Evolutionary conservation across 2,329 filamentous ascomycete species (phyloP), one percentile per base, ranked within the genome.

Genomic region (Aspergillus felis): DNA sequence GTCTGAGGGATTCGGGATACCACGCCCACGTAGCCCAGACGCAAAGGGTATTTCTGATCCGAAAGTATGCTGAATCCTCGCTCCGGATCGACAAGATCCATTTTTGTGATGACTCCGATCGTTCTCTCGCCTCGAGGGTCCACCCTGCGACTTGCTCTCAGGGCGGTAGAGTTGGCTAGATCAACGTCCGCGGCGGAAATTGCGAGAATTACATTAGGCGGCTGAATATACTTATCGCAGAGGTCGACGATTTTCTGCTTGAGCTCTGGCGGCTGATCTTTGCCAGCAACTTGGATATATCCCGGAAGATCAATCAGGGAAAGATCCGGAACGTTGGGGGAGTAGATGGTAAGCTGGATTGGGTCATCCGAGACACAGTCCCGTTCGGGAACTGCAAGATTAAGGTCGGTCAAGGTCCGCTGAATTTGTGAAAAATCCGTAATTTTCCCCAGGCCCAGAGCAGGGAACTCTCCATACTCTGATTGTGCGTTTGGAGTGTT

Each of bases 171-270:
- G 74, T 99, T 99, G 24, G 94, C 94, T 57, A 99, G 77, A 79
- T 99, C 94, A 20, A 99, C 94, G 75, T 99, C 94, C 25, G 94
- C 94, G 1, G 95, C 94, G 1, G 95, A 99, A 61, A 99, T 97
- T 42, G 94, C 94, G 7, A 99, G 82, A 61, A 99, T 97, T 64
- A 99, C 89, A 70, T 99, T 99, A 0, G 95, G 94, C 5, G 92
- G 80, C 71, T 96, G 91, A 53, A 99, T 99, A 70, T 99, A 99
- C 78, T 96, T 97, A 75, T 99, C 94, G 72, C 94, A 99, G 12
- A 99, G 85, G 68, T 97, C 92, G 2, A 90, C 85, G 61, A 99
- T 99, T 78, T 95, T 97, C 69, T 95, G 90, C 76, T 97, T 97
- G 54, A 99, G 79, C 74, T 97, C 88, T 3, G 88, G 79, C 0